phyloP scores from a whole-genome alignment of 2,329 filamentous ascomycete species.

The Penicillium concentricum region DNA sequence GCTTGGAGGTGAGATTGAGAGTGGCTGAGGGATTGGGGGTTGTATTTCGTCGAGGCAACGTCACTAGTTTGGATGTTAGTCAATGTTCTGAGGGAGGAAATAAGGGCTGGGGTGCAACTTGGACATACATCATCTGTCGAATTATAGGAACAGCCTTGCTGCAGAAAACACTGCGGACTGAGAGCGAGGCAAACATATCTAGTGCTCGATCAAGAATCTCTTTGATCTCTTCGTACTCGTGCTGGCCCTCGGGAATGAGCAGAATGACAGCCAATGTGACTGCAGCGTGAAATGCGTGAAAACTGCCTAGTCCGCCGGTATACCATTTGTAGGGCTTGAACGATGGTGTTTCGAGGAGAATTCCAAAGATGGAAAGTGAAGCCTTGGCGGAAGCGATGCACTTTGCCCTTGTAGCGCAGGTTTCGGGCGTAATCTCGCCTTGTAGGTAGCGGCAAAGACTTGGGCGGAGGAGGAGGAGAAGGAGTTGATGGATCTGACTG shows the following conservation, averaged over 20 bases:
- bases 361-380: conserved; percentile 35
- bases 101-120: neutral
- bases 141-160: conserved; percentile 38
- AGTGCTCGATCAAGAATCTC: conserved; percentile 29
- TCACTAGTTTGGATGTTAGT: conserved; percentile 22
- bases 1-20: conserved; percentile 11
- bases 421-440: conserved; percentile 32
- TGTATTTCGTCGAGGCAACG: conserved; percentile 20
- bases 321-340: conserved; percentile 44
- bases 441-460: conserved; percentile 33
- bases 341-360: conserved; percentile 29
- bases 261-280: conserved; percentile 33
- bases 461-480: conserved; percentile 39
- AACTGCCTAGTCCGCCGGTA: conserved; percentile 39
- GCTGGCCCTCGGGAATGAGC: conserved; percentile 27
- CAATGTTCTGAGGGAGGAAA: no score
- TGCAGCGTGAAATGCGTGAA: conserved; percentile 44
- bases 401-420: conserved; percentile 28
- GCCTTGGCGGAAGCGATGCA: conserved; percentile 36
- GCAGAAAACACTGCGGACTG: conserved; percentile 37
- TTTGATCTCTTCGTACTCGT: conserved; percentile 32
- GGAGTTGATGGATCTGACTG: conserved; percentile 40
- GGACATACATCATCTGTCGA: conserved; percentile 34
- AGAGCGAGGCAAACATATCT: conserved; percentile 34
- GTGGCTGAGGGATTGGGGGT: conserved; percentile 12